phyloP scores from a whole-genome alignment of 1,139 yeast species.

The Kazachstania sp. region DNA sequence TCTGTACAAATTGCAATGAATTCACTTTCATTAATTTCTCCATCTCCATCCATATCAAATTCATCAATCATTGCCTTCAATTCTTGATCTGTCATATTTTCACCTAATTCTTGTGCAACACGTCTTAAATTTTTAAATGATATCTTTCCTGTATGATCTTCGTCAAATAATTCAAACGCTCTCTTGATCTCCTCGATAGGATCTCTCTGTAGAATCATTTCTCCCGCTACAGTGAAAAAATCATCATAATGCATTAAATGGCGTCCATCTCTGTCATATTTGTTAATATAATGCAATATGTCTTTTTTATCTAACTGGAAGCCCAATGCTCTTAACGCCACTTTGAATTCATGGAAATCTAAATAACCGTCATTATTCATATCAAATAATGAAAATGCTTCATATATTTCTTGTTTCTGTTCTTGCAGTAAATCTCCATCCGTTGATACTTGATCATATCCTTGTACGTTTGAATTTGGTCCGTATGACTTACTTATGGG shows the following conservation, averaged over 20 bases:
- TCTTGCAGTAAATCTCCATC: constrained; percentile 57
- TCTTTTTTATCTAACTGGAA: constrained; percentile 77
- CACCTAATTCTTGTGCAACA: constrained; percentile 90
- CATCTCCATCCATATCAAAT: constrained; percentile 94
- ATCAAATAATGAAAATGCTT: constrained; percentile 88
- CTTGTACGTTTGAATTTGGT: background rate
- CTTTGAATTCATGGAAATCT: constrained; percentile 86
- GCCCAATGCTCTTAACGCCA: constrained; percentile 90
- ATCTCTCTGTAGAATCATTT: constrained; percentile 71
- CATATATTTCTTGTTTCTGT: constrained; percentile 86
- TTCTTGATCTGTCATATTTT: constrained; percentile 85
- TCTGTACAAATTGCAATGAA: constrained; percentile 29
- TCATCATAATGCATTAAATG: constrained; percentile 71
- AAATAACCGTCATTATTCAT: constrained; percentile 84
- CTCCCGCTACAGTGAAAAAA: constrained; percentile 59
- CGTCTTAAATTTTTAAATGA: constrained; percentile 72
- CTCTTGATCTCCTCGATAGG: constrained; percentile 88
- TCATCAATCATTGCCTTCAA: constrained; percentile 95
- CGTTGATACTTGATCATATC: constrained; percentile 2
- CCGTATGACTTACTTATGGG: constrained; percentile 6
- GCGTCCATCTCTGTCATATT: constrained; percentile 70
- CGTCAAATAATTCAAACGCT: constrained; percentile 87
- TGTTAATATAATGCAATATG: constrained; percentile 71
- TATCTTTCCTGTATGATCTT: constrained; percentile 81
- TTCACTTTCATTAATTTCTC: constrained; percentile 89